phyloP scores from a whole-genome alignment of 768 basidiomycete genomes.

The Russula sp. region DNA sequence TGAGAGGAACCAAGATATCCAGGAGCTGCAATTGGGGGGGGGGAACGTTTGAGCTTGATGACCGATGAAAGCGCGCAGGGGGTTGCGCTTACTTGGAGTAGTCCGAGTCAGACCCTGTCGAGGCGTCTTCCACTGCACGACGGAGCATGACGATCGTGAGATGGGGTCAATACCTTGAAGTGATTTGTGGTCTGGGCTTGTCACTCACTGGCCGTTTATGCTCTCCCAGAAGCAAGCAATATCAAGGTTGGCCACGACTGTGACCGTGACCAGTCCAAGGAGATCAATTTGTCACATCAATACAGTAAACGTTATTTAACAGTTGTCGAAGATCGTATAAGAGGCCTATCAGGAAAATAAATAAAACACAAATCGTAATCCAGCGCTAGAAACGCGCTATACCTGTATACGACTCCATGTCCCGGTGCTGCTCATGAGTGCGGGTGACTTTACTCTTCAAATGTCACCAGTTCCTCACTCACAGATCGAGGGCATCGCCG shows the following conservation, averaged over 20 bases:
- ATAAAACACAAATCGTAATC: background rate
- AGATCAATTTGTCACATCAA: background rate
- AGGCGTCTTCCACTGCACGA: slow-evolving; percentile 71
- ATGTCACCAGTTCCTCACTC: slow-evolving; percentile 28
- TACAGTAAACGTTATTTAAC: background rate
- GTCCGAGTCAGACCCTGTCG: slow-evolving; percentile 90
- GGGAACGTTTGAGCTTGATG: slow-evolving; percentile 14
- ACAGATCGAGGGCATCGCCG: slow-evolving; percentile 11
- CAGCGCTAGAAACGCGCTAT: no score
- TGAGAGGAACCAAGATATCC: slow-evolving; percentile 97
- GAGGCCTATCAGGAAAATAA: background rate
- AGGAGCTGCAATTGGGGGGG: slow-evolving; percentile 44
- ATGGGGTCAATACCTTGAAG: background rate
- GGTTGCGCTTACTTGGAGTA: slow-evolving; percentile 82
- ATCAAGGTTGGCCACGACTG: background rate
- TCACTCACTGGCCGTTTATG: slow-evolving; percentile 9
- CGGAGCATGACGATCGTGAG: slow-evolving; percentile 28
- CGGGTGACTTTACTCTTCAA: slow-evolving; percentile 22
- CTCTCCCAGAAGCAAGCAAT: background rate
- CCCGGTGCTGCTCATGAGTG: slow-evolving; percentile 15
- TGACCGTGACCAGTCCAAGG: slow-evolving; percentile 5
- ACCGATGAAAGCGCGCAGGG: background rate
- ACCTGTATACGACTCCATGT: no score
- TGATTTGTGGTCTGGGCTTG: background rate
- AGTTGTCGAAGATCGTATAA: background rate